Base-by-base conservation (phyloP, 2,329 filamentous ascomycete species). In the Botrytis elliptica region DNA sequence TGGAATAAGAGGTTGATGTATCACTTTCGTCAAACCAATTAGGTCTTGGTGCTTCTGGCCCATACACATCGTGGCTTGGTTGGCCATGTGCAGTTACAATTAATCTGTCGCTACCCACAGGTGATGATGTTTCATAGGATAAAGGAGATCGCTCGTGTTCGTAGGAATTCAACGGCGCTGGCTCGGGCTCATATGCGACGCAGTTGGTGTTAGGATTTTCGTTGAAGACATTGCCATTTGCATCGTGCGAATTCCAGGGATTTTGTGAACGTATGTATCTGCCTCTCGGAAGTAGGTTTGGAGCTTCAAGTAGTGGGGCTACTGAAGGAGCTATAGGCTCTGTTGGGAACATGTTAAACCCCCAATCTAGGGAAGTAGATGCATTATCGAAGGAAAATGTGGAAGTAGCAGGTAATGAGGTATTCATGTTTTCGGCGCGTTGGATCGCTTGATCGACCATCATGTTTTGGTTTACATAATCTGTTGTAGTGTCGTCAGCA, bases 101-200 rank as follows among this genome's bases (percentile, higher is more conserved):
- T 20, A 68, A 44, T 16, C 52, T 33, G 14, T 62, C 40, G 25
- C 52, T 57, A 22, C 22, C 36, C 25, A 57, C 49, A 9, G 49
- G 66, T 14, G 57, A 70, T 44, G 68, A 46, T 64, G 70, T 16
- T 36, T 33, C 63, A 66, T 72, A 33, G 75, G 86, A n/a, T 97
- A 84, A 84, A 98, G 97, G 55, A 88, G 86, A 82, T 94, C 87
- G 73, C 91, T 90, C 77, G 92, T 86, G 70, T 90, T 89, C 80
- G 91, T 87, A 75, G 89, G 86, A 44, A 88, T 83, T 80, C 93
- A 92, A 73, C 88, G 83, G 52, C 89, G 86, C 29, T 85, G 86
- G 72, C 91, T 90, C 77, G 92, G 86, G 86, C 73, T 91, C 87
- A 69, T 98, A 79, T 18, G 75, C 57, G 12, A 76, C 75, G 46